Percentiles rank a stretch among this genome's conserved stretches.
Conservation (phyloP, 352 stramenopile genomes). For the Globisporangium splendens region DNA sequence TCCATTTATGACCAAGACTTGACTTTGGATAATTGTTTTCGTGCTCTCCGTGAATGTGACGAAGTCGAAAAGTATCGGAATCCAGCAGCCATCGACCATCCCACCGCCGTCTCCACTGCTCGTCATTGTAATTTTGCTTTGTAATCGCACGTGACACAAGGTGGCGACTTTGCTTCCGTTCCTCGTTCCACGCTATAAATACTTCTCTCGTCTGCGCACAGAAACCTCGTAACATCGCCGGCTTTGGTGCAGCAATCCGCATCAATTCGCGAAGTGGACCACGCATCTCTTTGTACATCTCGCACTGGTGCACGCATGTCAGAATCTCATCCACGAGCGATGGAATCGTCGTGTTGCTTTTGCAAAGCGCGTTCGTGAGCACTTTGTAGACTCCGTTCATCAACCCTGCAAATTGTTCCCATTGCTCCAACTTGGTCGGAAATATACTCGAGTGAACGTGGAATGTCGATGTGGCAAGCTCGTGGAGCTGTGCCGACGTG, state of each 20-base stretch:
- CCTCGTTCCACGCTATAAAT: not conserved
- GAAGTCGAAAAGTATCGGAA: constrained; percentile 10
- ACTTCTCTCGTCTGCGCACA: constrained; percentile 7
- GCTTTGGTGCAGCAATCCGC: constrained; percentile 13
- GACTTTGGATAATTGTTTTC: not conserved
- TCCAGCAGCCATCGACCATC: constrained; percentile 16
- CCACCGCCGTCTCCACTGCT: constrained; percentile 2
- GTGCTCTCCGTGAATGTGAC: not conserved
- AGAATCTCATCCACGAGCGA: constrained; percentile 33
- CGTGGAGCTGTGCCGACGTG: too few relatives aligned
- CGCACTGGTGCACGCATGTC: constrained; percentile 18
- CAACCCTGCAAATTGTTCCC: not conserved
- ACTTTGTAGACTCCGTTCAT: constrained; percentile 1
- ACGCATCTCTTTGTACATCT: constrained; percentile 3
- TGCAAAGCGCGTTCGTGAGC: constrained; percentile 1
- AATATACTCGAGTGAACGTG: too few relatives aligned
- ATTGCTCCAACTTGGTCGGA: too few relatives aligned
- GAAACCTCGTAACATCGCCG: constrained; percentile 8
- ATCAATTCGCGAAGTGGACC: constrained; percentile 7
- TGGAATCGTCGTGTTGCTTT: constrained; percentile 5
- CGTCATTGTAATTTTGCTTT: too few relatives aligned
- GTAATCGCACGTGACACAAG: too few relatives aligned
- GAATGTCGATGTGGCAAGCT: too few relatives aligned
- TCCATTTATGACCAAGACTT: not conserved
- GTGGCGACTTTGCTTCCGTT: too few relatives aligned